These are phyloP conservation scores for Solanum ossicruentum DNA, from an alignment of 257 asterid species.

Conservation along the genomic window DNA sequence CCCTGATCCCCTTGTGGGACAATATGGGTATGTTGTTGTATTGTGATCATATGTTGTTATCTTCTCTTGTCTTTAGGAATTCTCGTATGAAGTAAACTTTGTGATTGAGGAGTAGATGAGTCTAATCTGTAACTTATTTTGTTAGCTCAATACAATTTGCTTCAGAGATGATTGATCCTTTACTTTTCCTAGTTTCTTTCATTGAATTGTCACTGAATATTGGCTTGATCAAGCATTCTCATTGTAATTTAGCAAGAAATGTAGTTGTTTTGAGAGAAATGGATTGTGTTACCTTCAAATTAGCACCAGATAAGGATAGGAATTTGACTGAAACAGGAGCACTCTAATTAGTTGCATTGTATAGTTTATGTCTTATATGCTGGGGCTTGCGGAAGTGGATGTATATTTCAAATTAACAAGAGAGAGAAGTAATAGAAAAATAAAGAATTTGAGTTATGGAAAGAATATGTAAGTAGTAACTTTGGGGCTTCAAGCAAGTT, in stretches of 20 bases:
- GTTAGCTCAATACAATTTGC: background rate
- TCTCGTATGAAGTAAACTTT: background rate
- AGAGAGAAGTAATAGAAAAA: background rate
- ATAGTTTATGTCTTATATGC: background rate
- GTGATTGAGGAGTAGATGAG: background rate
- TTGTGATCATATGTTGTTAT: background rate
- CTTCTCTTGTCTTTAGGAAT: background rate
- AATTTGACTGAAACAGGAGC: background rate
- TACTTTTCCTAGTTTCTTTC: background rate
- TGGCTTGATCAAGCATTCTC: background rate
- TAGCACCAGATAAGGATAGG: background rate
- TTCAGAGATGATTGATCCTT: background rate
- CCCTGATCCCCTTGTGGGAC: background rate
- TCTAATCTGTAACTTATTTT: background rate
- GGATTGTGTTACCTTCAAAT: background rate
- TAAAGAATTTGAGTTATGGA: background rate
- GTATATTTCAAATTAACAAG: background rate
- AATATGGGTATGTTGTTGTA: background rate
- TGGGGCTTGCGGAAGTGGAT: background rate
- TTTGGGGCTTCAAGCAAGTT: background rate
- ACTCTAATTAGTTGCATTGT: background rate
- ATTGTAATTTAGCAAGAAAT: background rate
- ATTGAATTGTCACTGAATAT: background rate
- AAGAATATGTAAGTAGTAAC: background rate
- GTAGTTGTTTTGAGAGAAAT: background rate